A percentile compares a stretch with the other conserved stretches of the same genome.
Evolutionary conservation across 2,329 filamentous ascomycete genomes (phyloP).

Genomic region (Dothidotthia symphoricarpi): DNA sequence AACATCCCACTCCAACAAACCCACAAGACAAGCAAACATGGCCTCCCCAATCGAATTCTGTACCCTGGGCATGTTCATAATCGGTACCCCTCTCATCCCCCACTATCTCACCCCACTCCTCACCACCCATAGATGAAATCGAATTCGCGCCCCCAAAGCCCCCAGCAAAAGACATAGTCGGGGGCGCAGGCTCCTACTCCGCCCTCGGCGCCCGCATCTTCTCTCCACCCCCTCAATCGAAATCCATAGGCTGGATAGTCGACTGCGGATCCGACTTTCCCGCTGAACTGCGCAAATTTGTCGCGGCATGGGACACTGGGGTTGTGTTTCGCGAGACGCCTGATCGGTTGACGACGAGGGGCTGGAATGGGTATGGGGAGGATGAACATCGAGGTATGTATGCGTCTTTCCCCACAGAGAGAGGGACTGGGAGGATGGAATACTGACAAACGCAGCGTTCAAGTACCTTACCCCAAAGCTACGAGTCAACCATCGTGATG

Average conservation of each 20-base stretch:
- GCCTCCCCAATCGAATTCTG: constrained; percentile 52
- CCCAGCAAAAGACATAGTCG: constrained; percentile 72
- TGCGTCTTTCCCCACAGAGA: not conserved
- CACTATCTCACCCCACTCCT: constrained; percentile 5
- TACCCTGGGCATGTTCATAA: constrained; percentile 64
- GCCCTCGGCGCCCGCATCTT: constrained; percentile 87
- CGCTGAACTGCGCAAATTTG: constrained; percentile 57
- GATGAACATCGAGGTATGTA: constrained; percentile 59
- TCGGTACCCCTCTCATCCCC: constrained; percentile 46
- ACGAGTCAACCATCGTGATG: constrained; percentile 70
- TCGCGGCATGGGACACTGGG: constrained; percentile 74
- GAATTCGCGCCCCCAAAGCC: constrained; percentile 72
- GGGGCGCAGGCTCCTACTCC: constrained; percentile 83
- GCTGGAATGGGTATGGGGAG: constrained; percentile 85
- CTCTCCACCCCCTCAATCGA: constrained; percentile 65
- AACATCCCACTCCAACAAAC: too few relatives aligned
- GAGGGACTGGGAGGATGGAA: too few relatives aligned
- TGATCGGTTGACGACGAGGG: constrained; percentile 75
- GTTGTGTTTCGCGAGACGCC: constrained; percentile 66
- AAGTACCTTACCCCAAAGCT: constrained; percentile 84
- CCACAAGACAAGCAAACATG: not conserved
- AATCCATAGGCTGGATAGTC: constrained; percentile 81
- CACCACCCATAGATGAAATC: constrained; percentile 70
- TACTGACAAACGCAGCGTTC: constrained; percentile 57
- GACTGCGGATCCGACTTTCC: constrained; percentile 91